Evolutionary conservation across 202 grass and related monocot species (phyloP), one percentile per base, ranked within the genome.

Genomic region (Carex arenaria): DNA sequence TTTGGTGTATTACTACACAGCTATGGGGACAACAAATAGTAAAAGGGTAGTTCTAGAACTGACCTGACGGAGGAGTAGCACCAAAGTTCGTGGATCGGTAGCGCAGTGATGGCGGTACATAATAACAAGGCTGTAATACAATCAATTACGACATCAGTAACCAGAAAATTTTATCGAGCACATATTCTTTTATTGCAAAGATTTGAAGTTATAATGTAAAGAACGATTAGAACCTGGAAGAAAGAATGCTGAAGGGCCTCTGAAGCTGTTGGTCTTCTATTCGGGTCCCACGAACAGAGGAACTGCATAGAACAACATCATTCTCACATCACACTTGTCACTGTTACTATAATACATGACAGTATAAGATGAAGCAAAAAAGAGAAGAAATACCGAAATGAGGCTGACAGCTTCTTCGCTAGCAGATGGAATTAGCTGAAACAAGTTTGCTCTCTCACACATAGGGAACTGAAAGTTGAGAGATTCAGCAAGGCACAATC

Each of bases 211-310:
- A 60, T 61, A 61, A 61, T 38, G 28, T 59, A 32, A 82, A 82
- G 43, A 82, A 69, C 10, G 40, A 67, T 34, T 55, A 65, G 36
- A 23, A 98, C 95, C 95, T 98, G 91, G 85, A 98, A 98, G 77
- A 95, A 98, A 75, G 95, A 82, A 85, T 98, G 95, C 68, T 98
- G 92, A 86, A 98, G 89, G 80, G 87, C 93, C 86, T 98, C 88
- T 73, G 87, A 85, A 74, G 95, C 88, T 36, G 88, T 98, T 78
- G 95, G 95, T 43, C 95, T 92, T 88, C 63, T 90, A 40, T 59
- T 80, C 15, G 95, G 88, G 49, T 98, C 89, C 96, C 96, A 98
- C 64, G 85, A 95, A 86, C 96, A 98, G 89, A 98, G 93, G 71
- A 84, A 80, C 93, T 98, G 79, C 18, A 11, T 32, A 83, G 23